Conservation (phyloP, 371 early-diverging fungal species). For the Apophysomyces variabilis region DNA sequence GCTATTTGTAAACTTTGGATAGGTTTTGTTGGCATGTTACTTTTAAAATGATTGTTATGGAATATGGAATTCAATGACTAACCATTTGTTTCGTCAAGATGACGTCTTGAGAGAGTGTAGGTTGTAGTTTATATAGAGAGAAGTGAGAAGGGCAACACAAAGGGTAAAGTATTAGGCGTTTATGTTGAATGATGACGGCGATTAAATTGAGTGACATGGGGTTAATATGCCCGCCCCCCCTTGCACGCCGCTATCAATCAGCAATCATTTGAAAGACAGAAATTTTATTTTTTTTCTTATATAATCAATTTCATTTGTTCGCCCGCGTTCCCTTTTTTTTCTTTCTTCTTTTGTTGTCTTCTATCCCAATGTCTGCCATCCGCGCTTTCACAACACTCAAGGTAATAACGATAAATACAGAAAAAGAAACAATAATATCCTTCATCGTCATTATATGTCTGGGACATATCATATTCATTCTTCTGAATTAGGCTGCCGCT, state of each 20-base stretch:
- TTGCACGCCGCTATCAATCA: conserved; percentile 4
- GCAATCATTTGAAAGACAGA: background rate
- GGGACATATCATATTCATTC: no score
- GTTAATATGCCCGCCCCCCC: background rate
- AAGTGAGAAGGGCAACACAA: background rate
- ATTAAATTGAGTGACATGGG: background rate
- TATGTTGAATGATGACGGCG: background rate
- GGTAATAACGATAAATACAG: background rate
- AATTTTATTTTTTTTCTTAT: conserved; percentile 17
- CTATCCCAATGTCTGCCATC: conserved; percentile 48
- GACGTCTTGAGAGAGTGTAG: no score
- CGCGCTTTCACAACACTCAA: conserved; percentile 34
- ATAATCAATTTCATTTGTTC: background rate
- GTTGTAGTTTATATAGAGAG: background rate
- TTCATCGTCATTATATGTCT: no score
- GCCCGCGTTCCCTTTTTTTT: conserved; percentile 15
- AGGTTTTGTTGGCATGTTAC: no score
- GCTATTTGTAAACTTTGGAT: background rate
- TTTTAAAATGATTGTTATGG: no score
- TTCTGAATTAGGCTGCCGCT: conserved; percentile 31
- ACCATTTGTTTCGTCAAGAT: no score
- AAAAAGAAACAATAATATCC: conserved; percentile 1
- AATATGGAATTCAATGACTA: no score
- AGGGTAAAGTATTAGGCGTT: background rate
- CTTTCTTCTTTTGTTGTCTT: conserved; percentile 23